Evolutionary conservation across 139 green algal species (phyloP), one percentile per base, ranked within the genome.

Genomic region (Asterochloris erici): DNA sequence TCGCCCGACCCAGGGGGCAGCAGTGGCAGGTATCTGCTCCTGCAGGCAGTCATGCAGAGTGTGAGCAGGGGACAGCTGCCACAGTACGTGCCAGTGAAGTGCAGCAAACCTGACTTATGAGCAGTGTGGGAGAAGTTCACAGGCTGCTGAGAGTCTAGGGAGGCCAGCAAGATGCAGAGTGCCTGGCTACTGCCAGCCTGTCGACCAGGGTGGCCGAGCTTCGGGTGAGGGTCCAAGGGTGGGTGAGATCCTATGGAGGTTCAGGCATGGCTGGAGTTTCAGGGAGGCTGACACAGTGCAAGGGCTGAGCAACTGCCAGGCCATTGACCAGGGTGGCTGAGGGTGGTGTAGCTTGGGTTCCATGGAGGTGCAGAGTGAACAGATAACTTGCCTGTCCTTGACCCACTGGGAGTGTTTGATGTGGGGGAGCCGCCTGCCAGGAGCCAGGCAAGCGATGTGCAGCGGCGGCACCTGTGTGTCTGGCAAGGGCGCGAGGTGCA

Each of bases 371-470:
- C 17, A 61, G 15, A 14, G 12, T 17, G 17, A 17, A 28, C 16
- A 66, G 11, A 15, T n/a, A 54, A 11, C 14, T 74, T 17, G 74
- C 78, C 78, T 82, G 68, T 69, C 47, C 19, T 28, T 27, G 11
- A 77, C 79, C 79, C 79, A 83, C 14, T 83, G 54, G 24, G 79
- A 61, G 29, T 83, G 79, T 29, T 83, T 83, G 0, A 83, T 29
- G 10, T 83, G 16, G 61, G 79, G 79, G 12, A 83, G 68, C 68
- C 10, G 28, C 19, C 79, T 64, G 16, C 27, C 27, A 26, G 79
- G 79, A 13, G 66, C 79, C 79, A 83, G 28, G n/a, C n/a, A 27
- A 26, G 79, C 79, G 10, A 74, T 38, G 28, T 83, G 28, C 27
- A 83, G 19, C 16, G 28, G 29, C 15, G 14, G 28, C 16, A 29